Percentiles rank a stretch among this genome's conserved stretches.
phyloP scores from a whole-genome alignment of 108 stramenopile genomes.

The Nitzschia putrida region DNA sequence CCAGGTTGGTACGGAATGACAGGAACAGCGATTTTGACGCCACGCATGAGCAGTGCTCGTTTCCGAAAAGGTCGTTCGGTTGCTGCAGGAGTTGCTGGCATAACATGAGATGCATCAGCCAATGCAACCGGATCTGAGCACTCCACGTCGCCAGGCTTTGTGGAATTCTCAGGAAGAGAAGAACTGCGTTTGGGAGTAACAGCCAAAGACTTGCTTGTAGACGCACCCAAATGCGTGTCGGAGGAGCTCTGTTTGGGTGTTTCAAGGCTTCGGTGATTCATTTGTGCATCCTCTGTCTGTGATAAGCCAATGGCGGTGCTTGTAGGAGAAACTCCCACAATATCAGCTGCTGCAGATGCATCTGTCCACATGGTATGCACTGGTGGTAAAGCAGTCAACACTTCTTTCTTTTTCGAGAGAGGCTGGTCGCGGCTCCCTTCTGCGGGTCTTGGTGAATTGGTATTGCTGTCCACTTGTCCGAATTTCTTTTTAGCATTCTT shows the following conservation, averaged over 20 bases:
- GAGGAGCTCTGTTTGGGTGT: neutral
- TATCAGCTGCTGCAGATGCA: conserved; percentile 37
- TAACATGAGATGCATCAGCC: neutral
- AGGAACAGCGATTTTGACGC: conserved; percentile 83
- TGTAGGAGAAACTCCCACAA: conserved; percentile 1
- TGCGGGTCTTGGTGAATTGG: neutral
- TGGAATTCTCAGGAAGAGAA: neutral
- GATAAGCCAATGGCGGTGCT: neutral
- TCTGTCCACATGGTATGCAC: conserved; percentile 82
- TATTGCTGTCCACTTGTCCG: neutral
- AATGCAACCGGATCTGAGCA: neutral
- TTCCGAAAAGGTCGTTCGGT: neutral
- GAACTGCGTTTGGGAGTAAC: neutral
- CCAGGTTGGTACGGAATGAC: conserved; percentile 59
- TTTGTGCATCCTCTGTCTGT: neutral
- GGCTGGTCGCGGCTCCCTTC: neutral
- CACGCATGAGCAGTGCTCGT: conserved; percentile 38
- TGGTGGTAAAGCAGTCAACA: conserved; percentile 39
- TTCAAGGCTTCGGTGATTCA: neutral
- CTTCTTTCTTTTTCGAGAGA: conserved; percentile 9
- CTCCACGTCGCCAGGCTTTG: neutral
- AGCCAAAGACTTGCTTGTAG: neutral
- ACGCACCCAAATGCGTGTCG: neutral
- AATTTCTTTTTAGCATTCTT: conserved; percentile 23
- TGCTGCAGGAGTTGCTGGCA: neutral